A percentile compares a stretch with the other conserved stretches of the same genome.
These are phyloP conservation scores for Microsporum ferrugineum DNA, from an alignment of 2,329 filamentous ascomycete species.

Conservation along the genomic window DNA sequence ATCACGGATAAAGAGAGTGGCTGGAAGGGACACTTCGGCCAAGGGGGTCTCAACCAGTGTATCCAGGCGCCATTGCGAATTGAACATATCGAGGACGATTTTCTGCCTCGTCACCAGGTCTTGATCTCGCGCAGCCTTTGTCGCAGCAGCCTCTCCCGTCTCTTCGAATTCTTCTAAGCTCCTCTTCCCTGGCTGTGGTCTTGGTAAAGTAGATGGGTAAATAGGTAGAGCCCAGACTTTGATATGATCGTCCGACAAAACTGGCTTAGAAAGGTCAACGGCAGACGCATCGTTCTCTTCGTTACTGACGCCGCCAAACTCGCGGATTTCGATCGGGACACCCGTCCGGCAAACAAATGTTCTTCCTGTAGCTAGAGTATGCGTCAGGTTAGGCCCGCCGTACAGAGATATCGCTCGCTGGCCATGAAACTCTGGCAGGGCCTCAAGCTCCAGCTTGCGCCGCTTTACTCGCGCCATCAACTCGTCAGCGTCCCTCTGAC, in stretches of 20 bases:
- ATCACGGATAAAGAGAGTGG: constrained; percentile 58
- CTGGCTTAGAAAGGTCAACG: constrained; percentile 40
- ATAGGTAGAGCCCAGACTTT: constrained; percentile 75
- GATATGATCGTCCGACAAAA: constrained; percentile 65
- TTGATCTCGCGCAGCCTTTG: not conserved
- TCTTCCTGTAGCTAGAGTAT: constrained; percentile 70
- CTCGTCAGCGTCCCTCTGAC: constrained; percentile 14
- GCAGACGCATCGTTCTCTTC: constrained; percentile 8
- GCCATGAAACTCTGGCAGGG: constrained; percentile 8
- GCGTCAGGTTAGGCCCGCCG: constrained; percentile 66
- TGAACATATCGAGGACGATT: constrained; percentile 66
- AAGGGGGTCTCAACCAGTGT: constrained; percentile 56
- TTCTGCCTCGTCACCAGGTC: constrained; percentile 38
- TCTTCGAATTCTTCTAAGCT: constrained; percentile 41
- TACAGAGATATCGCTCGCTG: constrained; percentile 52
- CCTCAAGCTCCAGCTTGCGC: constrained; percentile 12
- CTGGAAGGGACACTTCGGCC: constrained; percentile 54
- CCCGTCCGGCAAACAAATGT: constrained; percentile 78
- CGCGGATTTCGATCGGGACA: constrained; percentile 59
- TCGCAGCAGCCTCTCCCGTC: constrained; percentile 5
- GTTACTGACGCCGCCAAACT: constrained; percentile 43
- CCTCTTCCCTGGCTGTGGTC: constrained; percentile 30
- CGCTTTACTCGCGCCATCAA: not conserved
- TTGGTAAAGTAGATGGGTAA: constrained; percentile 21
- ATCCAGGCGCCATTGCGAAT: constrained; percentile 63